Conservation (phyloP, 2,329 filamentous ascomycete genomes). For the Annulohypoxylon truncatum region DNA sequence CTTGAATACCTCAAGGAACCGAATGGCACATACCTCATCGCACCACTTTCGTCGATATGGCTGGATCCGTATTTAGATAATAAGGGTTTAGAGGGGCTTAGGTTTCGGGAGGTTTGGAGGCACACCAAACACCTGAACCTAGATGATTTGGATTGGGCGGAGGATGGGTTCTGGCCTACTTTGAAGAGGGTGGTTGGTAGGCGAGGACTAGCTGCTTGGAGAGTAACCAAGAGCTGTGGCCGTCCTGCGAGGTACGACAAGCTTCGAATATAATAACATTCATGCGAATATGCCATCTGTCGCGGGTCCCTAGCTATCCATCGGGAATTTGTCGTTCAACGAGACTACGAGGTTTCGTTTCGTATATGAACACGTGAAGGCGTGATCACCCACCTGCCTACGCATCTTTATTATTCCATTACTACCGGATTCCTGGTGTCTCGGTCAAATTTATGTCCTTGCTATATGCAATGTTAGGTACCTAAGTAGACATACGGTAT, state of each 20-base stretch:
- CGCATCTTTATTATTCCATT: not conserved
- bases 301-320: too few relatives aligned
- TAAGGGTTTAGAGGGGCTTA: conserved; percentile 68
- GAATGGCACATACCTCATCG: conserved; percentile 76
- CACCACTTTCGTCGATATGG: conserved; percentile 77
- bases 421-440: not conserved
- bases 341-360: not conserved
- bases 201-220: conserved; percentile 71
- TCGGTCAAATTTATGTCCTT: too few relatives aligned
- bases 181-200: conserved; percentile 74
- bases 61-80: conserved; percentile 72
- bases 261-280: conserved; percentile 16
- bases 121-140: conserved; percentile 77
- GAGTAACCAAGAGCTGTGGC: conserved; percentile 71
- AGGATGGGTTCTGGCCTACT: conserved; percentile 80
- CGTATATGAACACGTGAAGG: not conserved
- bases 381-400: not conserved
- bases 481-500: not conserved
- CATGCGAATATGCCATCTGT: not conserved
- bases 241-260: conserved; percentile 28
- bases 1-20: conserved; percentile 69
- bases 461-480: too few relatives aligned
- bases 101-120: conserved; percentile 77
- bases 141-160: conserved; percentile 82
- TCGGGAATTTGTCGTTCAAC: not conserved